phyloP scores from a whole-genome alignment of 2,329 filamentous ascomycete genomes.

The Pseudogymnoascus pannorum region DNA sequence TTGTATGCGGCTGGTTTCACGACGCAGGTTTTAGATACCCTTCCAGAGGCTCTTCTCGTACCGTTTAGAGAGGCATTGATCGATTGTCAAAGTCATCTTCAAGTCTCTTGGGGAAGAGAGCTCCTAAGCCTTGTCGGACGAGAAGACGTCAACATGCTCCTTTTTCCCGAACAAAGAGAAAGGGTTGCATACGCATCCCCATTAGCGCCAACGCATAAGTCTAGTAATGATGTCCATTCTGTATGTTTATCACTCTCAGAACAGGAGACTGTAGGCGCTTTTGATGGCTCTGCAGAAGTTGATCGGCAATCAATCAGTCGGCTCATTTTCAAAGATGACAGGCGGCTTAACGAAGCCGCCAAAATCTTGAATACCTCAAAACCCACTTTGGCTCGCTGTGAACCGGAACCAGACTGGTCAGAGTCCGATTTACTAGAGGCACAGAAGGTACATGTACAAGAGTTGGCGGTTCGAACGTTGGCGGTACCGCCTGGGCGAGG shows the following conservation, averaged over 20 bases:
- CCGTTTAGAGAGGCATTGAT: slow-evolving; percentile 77
- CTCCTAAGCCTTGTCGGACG: slow-evolving; percentile 72
- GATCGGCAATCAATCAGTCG: slow-evolving; percentile 78
- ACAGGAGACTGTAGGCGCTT: slow-evolving; percentile 49
- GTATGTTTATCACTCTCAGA: slow-evolving; percentile 61
- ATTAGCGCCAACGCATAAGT: slow-evolving; percentile 52
- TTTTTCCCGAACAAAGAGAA: slow-evolving; percentile 41
- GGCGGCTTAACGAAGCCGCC: slow-evolving; percentile 79
- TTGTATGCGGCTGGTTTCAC: slow-evolving; percentile 66
- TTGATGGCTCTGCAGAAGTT: slow-evolving; percentile 74
- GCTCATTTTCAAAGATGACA: slow-evolving; percentile 84
- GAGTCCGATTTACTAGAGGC: slow-evolving; percentile 85
- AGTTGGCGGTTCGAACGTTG: slow-evolving; percentile 77
- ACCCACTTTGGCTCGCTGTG: slow-evolving; percentile 69
- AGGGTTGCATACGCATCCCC: slow-evolving; percentile 29
- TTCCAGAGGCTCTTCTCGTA: slow-evolving; percentile 77
- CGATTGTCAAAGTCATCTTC: slow-evolving; percentile 76
- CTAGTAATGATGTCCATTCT: slow-evolving; percentile 67
- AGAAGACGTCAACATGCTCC: slow-evolving; percentile 67
- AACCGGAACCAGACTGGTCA: slow-evolving; percentile 67
- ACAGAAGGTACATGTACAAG: slow-evolving; percentile 83
- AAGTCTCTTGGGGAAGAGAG: slow-evolving; percentile 64
- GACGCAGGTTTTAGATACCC: slow-evolving; percentile 62
- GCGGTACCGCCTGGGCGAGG: slow-evolving; percentile 83
- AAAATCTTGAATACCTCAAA: slow-evolving; percentile 79